phyloP scores from a whole-genome alignment of 441 rosid genomes.

The Euphorbia schlechtendalii region DNA sequence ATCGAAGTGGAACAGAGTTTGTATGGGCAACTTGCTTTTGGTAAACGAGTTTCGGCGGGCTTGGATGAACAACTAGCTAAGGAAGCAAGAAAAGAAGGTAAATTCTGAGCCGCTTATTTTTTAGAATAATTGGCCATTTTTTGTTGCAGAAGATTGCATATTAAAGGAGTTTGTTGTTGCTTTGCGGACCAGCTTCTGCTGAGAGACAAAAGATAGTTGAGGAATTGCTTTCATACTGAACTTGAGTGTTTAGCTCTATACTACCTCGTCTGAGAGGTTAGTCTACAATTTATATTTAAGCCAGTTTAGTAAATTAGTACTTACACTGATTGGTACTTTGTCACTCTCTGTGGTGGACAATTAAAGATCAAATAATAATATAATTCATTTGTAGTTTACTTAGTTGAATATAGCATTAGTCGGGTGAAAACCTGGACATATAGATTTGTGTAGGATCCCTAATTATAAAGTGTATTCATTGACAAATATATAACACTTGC shows the following conservation, averaged over 20 bases:
- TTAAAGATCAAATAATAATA: neutral
- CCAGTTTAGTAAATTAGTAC: neutral
- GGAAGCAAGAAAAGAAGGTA: conserved; percentile 80
- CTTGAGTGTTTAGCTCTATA: conserved; percentile 68
- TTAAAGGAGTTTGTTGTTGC: conserved; percentile 23
- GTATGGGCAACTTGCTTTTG: conserved; percentile 69
- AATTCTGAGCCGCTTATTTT: conserved; percentile 5
- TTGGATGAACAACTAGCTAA: conserved; percentile 66
- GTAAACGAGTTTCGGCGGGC: conserved; percentile 51
- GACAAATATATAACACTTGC: neutral
- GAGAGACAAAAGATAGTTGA: conserved; percentile 83
- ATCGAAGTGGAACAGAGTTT: conserved; percentile 65
- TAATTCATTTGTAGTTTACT: neutral
- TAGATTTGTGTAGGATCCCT: neutral
- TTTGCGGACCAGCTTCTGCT: conserved; percentile 53
- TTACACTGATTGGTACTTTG: neutral
- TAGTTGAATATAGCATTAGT: neutral
- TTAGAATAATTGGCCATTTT: conserved; percentile 14
- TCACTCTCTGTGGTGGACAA: neutral
- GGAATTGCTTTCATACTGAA: conserved; percentile 83
- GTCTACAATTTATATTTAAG: neutral
- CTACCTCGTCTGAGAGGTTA: conserved; percentile 77
- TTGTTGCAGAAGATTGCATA: conserved; percentile 15
- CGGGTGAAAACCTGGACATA: neutral
- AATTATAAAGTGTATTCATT: neutral